Conservation (phyloP, 164 flowering plant genomes). For the Dillenia suffruticosa region DNA sequence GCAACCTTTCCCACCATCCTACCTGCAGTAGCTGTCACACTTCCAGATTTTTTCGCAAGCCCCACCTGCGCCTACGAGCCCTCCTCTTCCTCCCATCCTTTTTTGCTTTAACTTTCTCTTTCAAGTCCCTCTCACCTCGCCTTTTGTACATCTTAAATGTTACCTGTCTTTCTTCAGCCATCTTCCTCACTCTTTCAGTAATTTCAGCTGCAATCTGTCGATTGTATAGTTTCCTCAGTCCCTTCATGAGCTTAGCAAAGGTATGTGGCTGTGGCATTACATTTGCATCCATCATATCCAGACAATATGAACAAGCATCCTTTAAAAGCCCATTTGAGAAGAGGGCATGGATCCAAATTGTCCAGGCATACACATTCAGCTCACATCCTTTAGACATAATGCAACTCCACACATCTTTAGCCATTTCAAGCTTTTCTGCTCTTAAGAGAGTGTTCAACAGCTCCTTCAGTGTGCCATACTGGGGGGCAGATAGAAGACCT, state of each 20-base stretch:
- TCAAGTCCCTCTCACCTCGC: conserved; percentile 63
- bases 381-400: conserved; percentile 62
- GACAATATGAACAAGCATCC: conserved; percentile 87
- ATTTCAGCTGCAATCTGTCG: conserved; percentile 78
- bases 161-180: conserved; percentile 78
- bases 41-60: no score
- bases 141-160: conserved; percentile 92
- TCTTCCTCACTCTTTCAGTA: conserved; percentile 83
- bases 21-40: no score
- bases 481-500: conserved; percentile 72
- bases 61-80: no score
- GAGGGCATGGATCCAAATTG: conserved; percentile 90
- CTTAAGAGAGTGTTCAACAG: conserved; percentile 64
- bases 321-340: conserved; percentile 77
- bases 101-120: conserved; percentile 58
- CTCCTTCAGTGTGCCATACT: conserved; percentile 46
- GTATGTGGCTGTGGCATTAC: conserved; percentile 89
- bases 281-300: conserved; percentile 89
- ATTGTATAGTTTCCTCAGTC: conserved; percentile 58
- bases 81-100: conserved; percentile 32
- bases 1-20: no score
- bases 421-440: conserved; percentile 72
- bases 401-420: conserved; percentile 77
- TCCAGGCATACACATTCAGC: conserved; percentile 83
- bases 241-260: conserved; percentile 89